Conservation (phyloP, 192 early-diverging fungal species). For the Dimargaris cristalligena region DNA sequence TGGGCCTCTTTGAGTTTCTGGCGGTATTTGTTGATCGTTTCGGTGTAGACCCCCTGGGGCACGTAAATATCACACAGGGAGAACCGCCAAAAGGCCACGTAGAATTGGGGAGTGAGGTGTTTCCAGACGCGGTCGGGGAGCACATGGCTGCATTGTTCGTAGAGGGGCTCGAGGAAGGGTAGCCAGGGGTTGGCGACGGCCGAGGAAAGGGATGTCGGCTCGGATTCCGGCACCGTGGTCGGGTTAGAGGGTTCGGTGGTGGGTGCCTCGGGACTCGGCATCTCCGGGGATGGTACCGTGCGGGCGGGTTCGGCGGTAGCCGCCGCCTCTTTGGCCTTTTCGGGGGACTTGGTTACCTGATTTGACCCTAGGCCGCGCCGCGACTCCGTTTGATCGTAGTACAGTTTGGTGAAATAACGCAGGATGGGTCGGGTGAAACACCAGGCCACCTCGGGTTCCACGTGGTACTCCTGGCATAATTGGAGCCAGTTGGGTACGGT, state of each 20-base stretch:
- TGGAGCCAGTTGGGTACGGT: conserved; percentile 29
- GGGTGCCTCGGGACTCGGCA: too few species aligned
- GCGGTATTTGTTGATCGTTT: conserved; percentile 23
- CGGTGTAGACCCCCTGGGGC: conserved; percentile 40
- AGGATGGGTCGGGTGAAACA: conserved; percentile 43
- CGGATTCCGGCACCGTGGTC: too few species aligned
- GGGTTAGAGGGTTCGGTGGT: too few species aligned
- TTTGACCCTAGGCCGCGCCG: too few species aligned
- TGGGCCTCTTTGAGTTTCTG: not conserved
- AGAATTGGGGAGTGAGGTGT: conserved; percentile 45
- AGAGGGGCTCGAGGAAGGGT: conserved; percentile 8
- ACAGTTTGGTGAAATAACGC: conserved; percentile 14
- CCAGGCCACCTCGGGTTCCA: conserved; percentile 47
- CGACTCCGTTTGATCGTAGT: too few species aligned
- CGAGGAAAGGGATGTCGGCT: too few species aligned
- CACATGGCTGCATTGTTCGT: not conserved
- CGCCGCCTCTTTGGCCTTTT: too few species aligned
- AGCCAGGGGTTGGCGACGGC: not conserved
- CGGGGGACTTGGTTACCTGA: not conserved
- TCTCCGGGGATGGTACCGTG: too few species aligned
- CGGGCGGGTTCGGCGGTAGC: too few species aligned
- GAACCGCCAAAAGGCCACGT: conserved; percentile 64
- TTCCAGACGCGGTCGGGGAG: not conserved
- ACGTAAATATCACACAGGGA: conserved; percentile 54
- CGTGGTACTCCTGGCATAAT: conserved; percentile 34